Base-by-base conservation (phyloP, 306 rosid species). In the Lathyrus sativus region DNA sequence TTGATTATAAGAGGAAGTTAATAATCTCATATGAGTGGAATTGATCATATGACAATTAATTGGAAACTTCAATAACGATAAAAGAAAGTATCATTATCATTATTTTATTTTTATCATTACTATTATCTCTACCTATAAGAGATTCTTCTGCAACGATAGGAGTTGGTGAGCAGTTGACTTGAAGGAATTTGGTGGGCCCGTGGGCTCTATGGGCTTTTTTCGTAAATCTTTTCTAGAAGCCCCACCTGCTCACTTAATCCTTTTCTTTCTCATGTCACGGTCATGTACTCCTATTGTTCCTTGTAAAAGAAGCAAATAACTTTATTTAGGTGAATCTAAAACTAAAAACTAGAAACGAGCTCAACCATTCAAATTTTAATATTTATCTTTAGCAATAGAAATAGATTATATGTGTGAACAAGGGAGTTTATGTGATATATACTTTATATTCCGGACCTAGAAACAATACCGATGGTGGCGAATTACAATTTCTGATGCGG, bases 91-190 rank as follows among this genome's bases (percentile, higher is more conserved):
- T 35, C 9, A 35, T 35, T 35, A 35, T 35, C 39, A 35, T 35
- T 7, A 7, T 6, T 35, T 35, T 33, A 5, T 7, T 35, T 35
- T 6, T 35, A 6, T 6, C 39, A 33, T 33, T 10, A 10, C 1
- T 48, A 49, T 17, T 49, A 7, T 48, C 26, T 15, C 10, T 15
- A 48, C 55, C 24, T 7, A 48, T 15, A 15, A 48, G 7, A 0
- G 24, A 45, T 45, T n/a, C 9, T n/a, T 45, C 0, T 46, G 22
- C 3, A 57, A 54, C 72, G 51, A 69, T 73, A 64, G 80, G 91
- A 84, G 91, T 84, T 86, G 89, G 91, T 82, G 83, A 70, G 80
- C 41, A 10, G 69, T 83, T 86, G 83, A 88, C 88, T 74, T 78
- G 64, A 15, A 65, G 24, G 62, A 48, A 50, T 74, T 39, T 55